Evolutionary conservation across 352 stramenopile species (phyloP).

Genomic region (Pythium sp.): DNA sequence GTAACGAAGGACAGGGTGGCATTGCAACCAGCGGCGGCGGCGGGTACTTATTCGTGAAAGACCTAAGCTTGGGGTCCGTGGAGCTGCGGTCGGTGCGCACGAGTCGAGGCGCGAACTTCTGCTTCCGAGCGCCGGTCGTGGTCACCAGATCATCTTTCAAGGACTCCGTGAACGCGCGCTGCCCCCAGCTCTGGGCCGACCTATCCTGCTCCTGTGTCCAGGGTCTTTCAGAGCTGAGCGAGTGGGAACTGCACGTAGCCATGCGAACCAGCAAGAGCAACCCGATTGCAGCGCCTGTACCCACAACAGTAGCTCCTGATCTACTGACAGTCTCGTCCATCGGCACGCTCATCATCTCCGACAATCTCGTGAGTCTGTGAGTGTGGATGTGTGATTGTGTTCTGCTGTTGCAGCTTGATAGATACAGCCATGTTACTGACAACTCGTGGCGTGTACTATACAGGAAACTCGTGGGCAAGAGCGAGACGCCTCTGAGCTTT

Average conservation of each 20-base stretch:
- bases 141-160: not conserved
- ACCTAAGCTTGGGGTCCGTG: not conserved
- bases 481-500: not conserved
- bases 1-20: not conserved
- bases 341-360: not conserved
- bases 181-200: not conserved
- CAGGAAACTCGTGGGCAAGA: not conserved
- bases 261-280: not conserved
- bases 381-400: not conserved
- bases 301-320: not conserved
- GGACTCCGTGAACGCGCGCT: not conserved
- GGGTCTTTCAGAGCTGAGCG: not conserved
- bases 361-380: not conserved
- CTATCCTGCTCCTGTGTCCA: not conserved
- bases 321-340: not conserved
- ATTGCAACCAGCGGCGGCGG: not conserved
- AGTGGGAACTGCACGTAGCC: not conserved
- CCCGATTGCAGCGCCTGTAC: not conserved
- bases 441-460: not conserved
- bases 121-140: not conserved
- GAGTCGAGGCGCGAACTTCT: not conserved
- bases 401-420: not conserved
- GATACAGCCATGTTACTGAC: not conserved
- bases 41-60: not conserved
- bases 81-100: not conserved